These are phyloP conservation scores for Camellia granthamiana DNA, from an alignment of 148 eudicot species.

Conservation along the genomic window DNA sequence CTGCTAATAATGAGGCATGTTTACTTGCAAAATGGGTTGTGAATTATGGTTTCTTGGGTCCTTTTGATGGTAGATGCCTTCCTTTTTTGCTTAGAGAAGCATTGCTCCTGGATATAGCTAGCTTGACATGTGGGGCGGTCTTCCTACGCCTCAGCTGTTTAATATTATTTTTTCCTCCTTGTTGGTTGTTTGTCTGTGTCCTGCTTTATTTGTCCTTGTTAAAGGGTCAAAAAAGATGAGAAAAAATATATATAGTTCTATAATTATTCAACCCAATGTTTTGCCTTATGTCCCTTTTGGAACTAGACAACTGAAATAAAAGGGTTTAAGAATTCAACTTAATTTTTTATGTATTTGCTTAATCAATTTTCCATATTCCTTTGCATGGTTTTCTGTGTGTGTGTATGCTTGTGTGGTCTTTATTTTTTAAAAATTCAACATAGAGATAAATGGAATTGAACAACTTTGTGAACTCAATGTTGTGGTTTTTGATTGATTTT, in stretches of 20 bases:
- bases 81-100: not conserved
- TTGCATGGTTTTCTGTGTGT: no score
- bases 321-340: not conserved
- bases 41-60: not conserved
- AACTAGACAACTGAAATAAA: not conserved
- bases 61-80: not conserved
- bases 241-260: not conserved
- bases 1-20: not conserved
- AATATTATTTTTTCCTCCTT: not conserved
- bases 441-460: not conserved
- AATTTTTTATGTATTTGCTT: no score
- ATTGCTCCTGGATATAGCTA: not conserved
- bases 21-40: not conserved
- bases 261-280: not conserved
- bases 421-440: not conserved
- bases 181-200: not conserved
- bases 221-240: not conserved
- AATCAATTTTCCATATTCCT: no score
- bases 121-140: not conserved
- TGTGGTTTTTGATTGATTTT: not conserved
- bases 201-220: not conserved
- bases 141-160: not conserved
- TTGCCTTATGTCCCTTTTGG: not conserved
- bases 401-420: no score
- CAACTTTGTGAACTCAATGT: not conserved